Conservation (phyloP, 306 rosid genomes). For the Prunus persica region DNA sequence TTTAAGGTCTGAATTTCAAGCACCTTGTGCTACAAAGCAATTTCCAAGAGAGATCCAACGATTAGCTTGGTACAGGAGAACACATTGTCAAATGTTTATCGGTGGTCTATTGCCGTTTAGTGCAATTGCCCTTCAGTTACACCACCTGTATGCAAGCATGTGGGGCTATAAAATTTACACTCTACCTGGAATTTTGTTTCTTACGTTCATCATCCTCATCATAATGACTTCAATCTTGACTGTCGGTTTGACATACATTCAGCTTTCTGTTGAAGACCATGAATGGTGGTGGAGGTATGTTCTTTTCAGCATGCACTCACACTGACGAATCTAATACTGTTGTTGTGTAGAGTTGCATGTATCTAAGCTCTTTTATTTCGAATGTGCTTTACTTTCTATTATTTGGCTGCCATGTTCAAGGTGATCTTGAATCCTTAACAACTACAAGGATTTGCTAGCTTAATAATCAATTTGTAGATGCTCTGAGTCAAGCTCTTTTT, state of each 20-base stretch:
- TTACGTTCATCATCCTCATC: conserved; percentile 48
- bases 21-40: conserved; percentile 54
- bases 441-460: background rate
- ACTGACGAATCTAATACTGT: background rate
- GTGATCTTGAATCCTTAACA: background rate
- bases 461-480: background rate
- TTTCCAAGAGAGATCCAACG: conserved; percentile 61
- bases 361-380: background rate
- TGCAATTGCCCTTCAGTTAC: conserved; percentile 62
- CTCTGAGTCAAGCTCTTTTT: background rate
- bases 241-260: conserved; percentile 71
- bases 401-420: background rate
- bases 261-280: conserved; percentile 83
- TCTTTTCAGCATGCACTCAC: conserved; percentile 6
- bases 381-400: background rate
- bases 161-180: conserved; percentile 87
- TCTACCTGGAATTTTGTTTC: conserved; percentile 60
- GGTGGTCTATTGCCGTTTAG: conserved; percentile 81
- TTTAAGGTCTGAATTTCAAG: conserved; percentile 58
- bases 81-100: conserved; percentile 71
- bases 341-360: background rate
- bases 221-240: conserved; percentile 54
- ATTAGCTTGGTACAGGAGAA: conserved; percentile 73
- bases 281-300: conserved; percentile 97
- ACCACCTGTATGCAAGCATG: conserved; percentile 65